These are phyloP conservation scores for Salix viminalis DNA, from an alignment of 345 rosid genomes.

Conservation along the genomic window DNA sequence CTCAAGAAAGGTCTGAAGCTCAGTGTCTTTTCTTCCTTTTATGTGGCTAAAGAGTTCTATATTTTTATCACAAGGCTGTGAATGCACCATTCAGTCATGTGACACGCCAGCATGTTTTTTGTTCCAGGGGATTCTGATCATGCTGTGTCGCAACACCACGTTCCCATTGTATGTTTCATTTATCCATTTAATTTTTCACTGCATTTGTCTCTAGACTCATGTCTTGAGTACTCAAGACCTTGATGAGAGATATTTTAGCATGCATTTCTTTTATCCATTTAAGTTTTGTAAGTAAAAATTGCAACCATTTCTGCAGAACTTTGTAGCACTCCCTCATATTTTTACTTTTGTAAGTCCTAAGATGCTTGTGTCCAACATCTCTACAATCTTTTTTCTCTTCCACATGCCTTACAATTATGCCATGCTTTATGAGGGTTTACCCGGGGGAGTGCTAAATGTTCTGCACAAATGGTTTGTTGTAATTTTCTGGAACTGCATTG, in stretches of 20 bases:
- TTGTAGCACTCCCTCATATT: background rate
- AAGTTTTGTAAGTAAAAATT: background rate
- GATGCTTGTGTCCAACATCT: background rate
- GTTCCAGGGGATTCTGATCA: slow-evolving; percentile 46
- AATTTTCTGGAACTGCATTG: background rate
- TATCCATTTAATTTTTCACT: background rate
- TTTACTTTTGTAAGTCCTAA: background rate
- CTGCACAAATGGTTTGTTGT: background rate
- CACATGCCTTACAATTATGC: background rate
- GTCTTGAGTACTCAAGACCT: background rate
- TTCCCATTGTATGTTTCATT: slow-evolving; percentile 48
- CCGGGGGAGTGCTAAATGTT: background rate
- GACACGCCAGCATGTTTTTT: slow-evolving; percentile 16
- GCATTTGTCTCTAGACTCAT: background rate
- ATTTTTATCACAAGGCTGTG: slow-evolving; percentile 5
- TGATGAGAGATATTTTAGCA: background rate
- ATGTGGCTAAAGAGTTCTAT: background rate
- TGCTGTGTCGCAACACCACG: slow-evolving; percentile 37
- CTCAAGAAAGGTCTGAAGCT: slow-evolving; percentile 45
- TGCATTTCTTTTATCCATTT: background rate
- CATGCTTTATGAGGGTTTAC: background rate
- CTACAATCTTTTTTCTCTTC: background rate
- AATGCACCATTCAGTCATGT: slow-evolving; percentile 8
- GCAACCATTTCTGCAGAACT: background rate
- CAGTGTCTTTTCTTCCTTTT: background rate